Percentiles rank a stretch among this genome's conserved stretches.
Conservation (phyloP, 768 basidiomycete species). For the Lactarius sanguifluus region DNA sequence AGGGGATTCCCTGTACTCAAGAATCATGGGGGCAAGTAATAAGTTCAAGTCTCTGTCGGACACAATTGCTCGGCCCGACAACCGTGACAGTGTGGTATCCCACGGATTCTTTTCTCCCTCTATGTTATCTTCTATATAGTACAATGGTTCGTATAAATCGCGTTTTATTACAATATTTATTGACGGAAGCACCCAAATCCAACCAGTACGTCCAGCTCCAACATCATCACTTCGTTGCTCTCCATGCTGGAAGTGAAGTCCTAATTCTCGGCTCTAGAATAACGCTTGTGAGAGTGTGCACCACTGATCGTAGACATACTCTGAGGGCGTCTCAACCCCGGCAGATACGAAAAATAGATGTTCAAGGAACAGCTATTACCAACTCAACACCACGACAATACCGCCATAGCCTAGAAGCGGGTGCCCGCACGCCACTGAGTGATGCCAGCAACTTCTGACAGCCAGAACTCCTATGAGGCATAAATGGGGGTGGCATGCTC, state of each 20-base stretch:
- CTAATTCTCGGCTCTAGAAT: constrained; percentile 50
- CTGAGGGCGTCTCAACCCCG: neutral
- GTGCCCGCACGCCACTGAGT: too few species aligned
- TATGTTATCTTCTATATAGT: constrained; percentile 42
- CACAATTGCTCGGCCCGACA: too few species aligned
- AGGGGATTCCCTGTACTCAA: too few species aligned
- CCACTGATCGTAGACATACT: neutral
- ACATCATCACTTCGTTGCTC: constrained; percentile 82
- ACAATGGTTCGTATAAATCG: constrained; percentile 44
- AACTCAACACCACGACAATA: too few species aligned
- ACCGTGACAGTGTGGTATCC: too few species aligned
- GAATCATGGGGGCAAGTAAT: too few species aligned
- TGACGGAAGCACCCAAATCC: constrained; percentile 84
- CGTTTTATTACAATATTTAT: constrained; percentile 80
- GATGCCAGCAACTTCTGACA: too few species aligned
- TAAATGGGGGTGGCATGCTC: too few species aligned
- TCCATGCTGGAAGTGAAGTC: constrained; percentile 50
- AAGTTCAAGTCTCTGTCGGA: too few species aligned
- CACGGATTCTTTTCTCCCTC: neutral
- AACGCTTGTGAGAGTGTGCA: neutral
- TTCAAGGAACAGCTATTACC: neutral
- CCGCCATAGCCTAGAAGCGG: too few species aligned
- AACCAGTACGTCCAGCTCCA: constrained; percentile 66
- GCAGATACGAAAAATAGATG: neutral
- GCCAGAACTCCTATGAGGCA: too few species aligned